phyloP scores from a whole-genome alignment of 2,329 filamentous ascomycete genomes.

The Madurella mycetomatis region DNA sequence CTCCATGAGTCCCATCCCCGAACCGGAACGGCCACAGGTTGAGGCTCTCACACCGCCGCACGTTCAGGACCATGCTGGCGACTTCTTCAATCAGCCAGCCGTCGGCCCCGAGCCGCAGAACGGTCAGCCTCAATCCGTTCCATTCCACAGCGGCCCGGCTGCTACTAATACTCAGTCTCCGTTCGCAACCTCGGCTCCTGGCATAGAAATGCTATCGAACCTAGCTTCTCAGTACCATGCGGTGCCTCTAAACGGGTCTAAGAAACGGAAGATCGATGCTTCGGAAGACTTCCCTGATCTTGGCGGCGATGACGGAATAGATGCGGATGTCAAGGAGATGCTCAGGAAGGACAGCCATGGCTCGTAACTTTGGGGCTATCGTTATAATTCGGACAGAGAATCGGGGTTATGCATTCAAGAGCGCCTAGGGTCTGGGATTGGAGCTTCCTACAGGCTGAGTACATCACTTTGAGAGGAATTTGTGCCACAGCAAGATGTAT shows the following conservation, averaged over 20 bases:
- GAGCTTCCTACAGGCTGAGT: background rate
- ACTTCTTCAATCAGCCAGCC: conserved; percentile 22
- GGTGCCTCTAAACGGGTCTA: conserved; percentile 50
- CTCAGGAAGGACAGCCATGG: conserved; percentile 40
- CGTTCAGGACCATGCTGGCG: conserved; percentile 41
- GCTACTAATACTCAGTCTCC: conserved; percentile 20
- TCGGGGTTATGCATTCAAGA: background rate
- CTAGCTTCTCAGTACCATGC: conserved; percentile 45
- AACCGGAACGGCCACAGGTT: conserved; percentile 71
- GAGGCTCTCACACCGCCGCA: conserved; percentile 81
- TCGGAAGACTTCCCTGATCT: conserved; percentile 50
- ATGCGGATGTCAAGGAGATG: conserved; percentile 54
- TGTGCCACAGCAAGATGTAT: background rate
- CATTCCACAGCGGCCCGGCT: conserved; percentile 22
- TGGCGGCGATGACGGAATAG: conserved; percentile 51
- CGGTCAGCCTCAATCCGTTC: conserved; percentile 19
- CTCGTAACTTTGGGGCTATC: background rate
- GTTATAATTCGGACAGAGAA: background rate
- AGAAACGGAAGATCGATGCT: conserved; percentile 51
- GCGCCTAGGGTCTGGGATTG: background rate
- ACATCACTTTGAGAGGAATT: background rate
- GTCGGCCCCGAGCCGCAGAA: conserved; percentile 15
- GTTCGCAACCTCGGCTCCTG: conserved; percentile 28
- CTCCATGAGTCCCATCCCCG: conserved; percentile 44
- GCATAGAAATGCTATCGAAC: conserved; percentile 39